These are phyloP conservation scores for Murraya paniculata DNA, from an alignment of 345 rosid species.

Conservation along the genomic window DNA sequence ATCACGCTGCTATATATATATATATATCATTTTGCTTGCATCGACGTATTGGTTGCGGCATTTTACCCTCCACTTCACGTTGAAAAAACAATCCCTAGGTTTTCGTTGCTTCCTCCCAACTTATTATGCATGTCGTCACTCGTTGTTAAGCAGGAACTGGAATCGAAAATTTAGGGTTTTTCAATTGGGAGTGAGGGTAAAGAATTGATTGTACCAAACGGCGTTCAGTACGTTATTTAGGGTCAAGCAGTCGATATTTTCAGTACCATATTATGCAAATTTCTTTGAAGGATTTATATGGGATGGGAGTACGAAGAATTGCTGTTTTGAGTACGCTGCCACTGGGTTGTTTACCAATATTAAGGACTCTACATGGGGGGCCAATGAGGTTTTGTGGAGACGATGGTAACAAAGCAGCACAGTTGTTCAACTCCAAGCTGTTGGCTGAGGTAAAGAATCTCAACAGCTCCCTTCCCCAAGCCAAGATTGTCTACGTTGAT, in stretches of 20 bases:
- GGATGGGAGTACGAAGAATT: slow-evolving; percentile 22
- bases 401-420: slow-evolving; percentile 2
- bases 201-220: too few species aligned
- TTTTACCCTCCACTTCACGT: too few species aligned
- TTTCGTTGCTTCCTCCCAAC: too few species aligned
- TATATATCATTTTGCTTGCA: not conserved
- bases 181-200: too few species aligned
- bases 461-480: not conserved
- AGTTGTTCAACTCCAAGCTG: slow-evolving; percentile 24
- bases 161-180: too few species aligned
- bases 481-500: slow-evolving; percentile 18
- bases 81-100: too few species aligned
- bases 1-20: not conserved
- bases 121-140: too few species aligned
- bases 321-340: slow-evolving; percentile 14
- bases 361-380: not conserved
- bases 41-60: too few species aligned
- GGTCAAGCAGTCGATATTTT: not conserved
- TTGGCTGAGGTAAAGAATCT: slow-evolving; percentile 12
- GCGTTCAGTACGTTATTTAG: too few species aligned
- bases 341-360: slow-evolving; percentile 20
- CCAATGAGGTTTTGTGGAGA: not conserved
- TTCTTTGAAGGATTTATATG: slow-evolving; percentile 14
- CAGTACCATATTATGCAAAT: not conserved
- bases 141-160: too few species aligned